Evolutionary conservation across 805 yeast genomes (phyloP).

Genomic region (Citeromyces matritensis): DNA sequence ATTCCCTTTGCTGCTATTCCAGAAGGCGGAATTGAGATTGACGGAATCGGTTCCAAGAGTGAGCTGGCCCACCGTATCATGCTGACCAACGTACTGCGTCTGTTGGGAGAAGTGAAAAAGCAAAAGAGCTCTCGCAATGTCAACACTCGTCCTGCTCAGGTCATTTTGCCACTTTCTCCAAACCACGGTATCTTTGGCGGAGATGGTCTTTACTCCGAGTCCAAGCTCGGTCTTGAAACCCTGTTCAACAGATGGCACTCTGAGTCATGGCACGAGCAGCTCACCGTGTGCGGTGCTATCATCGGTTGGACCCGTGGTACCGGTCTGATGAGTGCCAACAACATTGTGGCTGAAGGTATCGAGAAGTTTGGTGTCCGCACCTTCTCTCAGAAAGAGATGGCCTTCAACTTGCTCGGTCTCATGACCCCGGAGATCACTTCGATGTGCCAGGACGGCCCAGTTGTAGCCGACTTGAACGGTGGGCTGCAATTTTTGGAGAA

Average conservation of each 20-base stretch:
- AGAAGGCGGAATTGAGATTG: slow-evolving; percentile 94
- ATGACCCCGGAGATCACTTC: slow-evolving; percentile 75
- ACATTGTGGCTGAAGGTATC: slow-evolving; percentile 94
- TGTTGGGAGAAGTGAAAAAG: slow-evolving; percentile 79
- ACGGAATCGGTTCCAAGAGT: slow-evolving; percentile 83
- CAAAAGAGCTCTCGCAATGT: slow-evolving; percentile 63
- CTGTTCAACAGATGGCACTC: slow-evolving; percentile 98
- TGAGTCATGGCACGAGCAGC: slow-evolving; percentile 89
- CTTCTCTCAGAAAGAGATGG: slow-evolving; percentile 98
- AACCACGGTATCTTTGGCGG: slow-evolving; percentile 98
- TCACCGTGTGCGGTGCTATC: slow-evolving; percentile 95
- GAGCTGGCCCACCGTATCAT: slow-evolving; percentile 97
- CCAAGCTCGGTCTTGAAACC: slow-evolving; percentile 89
- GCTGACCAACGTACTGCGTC: slow-evolving; percentile 89
- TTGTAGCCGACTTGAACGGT: slow-evolving; percentile 97
- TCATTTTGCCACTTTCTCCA: slow-evolving; percentile 91
- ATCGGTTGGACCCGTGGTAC: slow-evolving; percentile 99
- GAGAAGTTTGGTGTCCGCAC: slow-evolving; percentile 95
- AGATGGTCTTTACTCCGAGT: slow-evolving; percentile 97
- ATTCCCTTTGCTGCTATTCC: slow-evolving; percentile 99
- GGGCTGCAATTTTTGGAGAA: slow-evolving; percentile 90
- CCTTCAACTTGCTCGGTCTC: slow-evolving; percentile 91
- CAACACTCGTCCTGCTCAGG: slow-evolving; percentile 97
- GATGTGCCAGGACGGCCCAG: slow-evolving; percentile 86
- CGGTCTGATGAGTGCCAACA: slow-evolving; percentile 95